Percentiles rank a stretch among this genome's conserved stretches.
These are phyloP conservation scores for Coemansia sp. DNA, from an alignment of 192 early-diverging fungal genomes.

Conservation along the genomic window DNA sequence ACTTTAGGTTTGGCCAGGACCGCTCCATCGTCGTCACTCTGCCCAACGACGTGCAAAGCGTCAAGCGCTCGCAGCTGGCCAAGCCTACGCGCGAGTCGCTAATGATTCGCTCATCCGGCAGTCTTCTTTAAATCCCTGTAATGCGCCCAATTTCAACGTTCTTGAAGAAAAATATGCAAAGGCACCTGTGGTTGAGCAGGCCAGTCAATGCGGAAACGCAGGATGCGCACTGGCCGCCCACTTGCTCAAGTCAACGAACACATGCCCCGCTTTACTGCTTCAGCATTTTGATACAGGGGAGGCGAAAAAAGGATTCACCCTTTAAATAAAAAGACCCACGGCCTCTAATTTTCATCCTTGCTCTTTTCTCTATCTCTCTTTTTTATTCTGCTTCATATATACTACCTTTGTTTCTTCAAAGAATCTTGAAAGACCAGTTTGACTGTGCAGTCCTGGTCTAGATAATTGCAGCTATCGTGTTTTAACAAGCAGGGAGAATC, in stretches of 20 bases:
- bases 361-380: background rate
- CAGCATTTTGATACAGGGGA: background rate
- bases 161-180: no score
- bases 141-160: no score
- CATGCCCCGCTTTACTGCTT: background rate
- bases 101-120: slow-evolving; percentile 28
- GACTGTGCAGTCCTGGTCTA: background rate
- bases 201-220: background rate
- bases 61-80: slow-evolving; percentile 59
- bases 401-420: slow-evolving; percentile 1
- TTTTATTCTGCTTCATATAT: background rate
- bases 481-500: background rate
- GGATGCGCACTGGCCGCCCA: slow-evolving; percentile 1
- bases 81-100: slow-evolving; percentile 57
- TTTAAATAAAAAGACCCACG: background rate
- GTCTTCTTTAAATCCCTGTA: background rate
- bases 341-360: background rate
- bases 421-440: no score
- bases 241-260: background rate
- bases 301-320: background rate
- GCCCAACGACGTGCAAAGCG: slow-evolving; percentile 72
- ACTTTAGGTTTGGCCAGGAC: slow-evolving; percentile 85
- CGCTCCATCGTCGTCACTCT: slow-evolving; percentile 83
- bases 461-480: background rate
- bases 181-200: background rate